Percentiles rank a stretch among this genome's conserved stretches.
These are phyloP conservation scores for Limtongia smithiae DNA, from an alignment of 805 yeast genomes.

Conservation along the genomic window DNA sequence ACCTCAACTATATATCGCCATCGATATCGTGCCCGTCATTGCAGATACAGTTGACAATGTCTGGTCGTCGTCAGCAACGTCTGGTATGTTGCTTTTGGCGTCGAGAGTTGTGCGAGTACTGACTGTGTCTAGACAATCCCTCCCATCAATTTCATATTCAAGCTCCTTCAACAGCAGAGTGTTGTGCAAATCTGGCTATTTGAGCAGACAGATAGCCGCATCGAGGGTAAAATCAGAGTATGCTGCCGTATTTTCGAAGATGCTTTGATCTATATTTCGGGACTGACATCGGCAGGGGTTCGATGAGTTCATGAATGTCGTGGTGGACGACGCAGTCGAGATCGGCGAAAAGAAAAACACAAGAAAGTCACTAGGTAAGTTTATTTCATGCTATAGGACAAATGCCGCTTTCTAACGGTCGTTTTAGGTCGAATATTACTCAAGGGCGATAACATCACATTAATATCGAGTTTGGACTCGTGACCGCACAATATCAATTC, in stretches of 20 bases:
- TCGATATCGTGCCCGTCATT: no score
- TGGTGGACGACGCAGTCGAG: conserved; percentile 61
- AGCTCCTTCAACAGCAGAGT: conserved; percentile 76
- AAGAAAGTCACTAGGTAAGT: conserved; percentile 54
- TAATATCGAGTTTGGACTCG: conserved; percentile 48
- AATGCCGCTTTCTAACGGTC: neutral
- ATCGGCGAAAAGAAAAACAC: conserved; percentile 52
- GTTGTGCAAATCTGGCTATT: conserved; percentile 82
- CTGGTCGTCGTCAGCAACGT: conserved; percentile 45
- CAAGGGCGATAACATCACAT: conserved; percentile 91
- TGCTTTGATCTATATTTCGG: no score
- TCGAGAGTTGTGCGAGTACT: neutral
- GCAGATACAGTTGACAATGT: no score
- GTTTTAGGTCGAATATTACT: conserved; percentile 54
- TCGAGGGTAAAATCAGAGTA: conserved; percentile 71
- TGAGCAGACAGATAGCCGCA: conserved; percentile 73
- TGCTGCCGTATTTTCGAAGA: conserved; percentile 7
- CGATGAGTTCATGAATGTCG: conserved; percentile 94
- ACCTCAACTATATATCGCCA: no score
- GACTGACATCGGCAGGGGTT: conserved; percentile 60
- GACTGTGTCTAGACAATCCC: conserved; percentile 56
- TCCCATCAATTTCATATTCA: conserved; percentile 88
- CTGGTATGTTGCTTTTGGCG: conserved; percentile 36
- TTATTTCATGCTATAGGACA: neutral
- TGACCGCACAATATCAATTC: conserved; percentile 6